Evolutionary conservation across 169 alveolate genomes (phyloP).

Genomic region (Eimeria zaria): DNA sequence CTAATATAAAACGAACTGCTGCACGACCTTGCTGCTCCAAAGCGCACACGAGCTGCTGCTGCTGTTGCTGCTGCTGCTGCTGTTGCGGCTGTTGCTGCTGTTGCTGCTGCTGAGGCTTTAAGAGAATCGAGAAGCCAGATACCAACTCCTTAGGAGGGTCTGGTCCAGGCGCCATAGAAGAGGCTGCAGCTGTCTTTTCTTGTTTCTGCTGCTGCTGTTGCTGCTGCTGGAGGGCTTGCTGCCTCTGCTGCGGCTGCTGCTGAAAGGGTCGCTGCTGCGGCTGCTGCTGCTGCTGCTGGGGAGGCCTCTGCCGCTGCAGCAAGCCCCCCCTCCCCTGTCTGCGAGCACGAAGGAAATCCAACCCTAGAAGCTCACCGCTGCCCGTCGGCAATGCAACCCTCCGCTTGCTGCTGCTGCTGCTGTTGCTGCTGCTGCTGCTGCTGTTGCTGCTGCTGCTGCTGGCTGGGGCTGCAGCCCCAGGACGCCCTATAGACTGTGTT

Average conservation of each 20-base stretch:
- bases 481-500: background rate
- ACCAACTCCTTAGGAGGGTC: background rate
- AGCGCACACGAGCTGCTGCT: background rate
- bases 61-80: slow-evolving; percentile 9
- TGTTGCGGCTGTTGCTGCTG: background rate
- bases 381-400: background rate
- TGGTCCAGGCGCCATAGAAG: background rate
- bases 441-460: background rate
- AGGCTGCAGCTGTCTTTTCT: background rate
- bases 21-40: slow-evolving; percentile 6
- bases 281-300: slow-evolving; percentile 15
- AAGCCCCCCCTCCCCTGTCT: slow-evolving; percentile 9
- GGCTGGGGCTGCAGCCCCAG: background rate
- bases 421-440: slow-evolving; percentile 12
- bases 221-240: too few relatives aligned
- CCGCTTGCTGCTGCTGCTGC: slow-evolving; percentile 26
- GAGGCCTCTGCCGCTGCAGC: background rate
- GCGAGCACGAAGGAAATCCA: slow-evolving; percentile 45
- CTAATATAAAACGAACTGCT: slow-evolving; percentile 18
- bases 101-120: background rate
- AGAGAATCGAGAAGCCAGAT: background rate
- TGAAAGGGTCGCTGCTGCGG: background rate
- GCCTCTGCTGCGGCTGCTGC: slow-evolving; percentile 1
- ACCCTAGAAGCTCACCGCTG: slow-evolving; percentile 14
- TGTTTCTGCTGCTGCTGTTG: background rate